Conservation (phyloP, 768 basidiomycete genomes). For the Hygrocybe punicea region DNA sequence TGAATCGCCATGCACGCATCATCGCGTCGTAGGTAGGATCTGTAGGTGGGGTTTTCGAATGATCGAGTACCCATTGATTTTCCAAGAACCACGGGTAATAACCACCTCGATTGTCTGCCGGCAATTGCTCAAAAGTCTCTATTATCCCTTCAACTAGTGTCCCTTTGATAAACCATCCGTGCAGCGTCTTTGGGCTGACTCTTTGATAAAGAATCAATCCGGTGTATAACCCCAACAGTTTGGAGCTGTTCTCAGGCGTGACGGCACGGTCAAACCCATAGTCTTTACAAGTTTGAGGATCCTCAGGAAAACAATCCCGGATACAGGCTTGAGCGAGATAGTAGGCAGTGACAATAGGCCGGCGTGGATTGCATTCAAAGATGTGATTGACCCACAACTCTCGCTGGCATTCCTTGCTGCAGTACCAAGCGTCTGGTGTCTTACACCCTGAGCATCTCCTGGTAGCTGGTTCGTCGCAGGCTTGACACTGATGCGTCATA, state of each 20-base stretch:
- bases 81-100: slow-evolving; percentile 39
- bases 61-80: slow-evolving; percentile 31
- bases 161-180: slow-evolving; percentile 32
- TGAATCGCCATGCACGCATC: slow-evolving; percentile 13
- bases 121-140: slow-evolving; percentile 22
- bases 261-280: slow-evolving; percentile 34
- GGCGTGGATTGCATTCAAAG: slow-evolving; percentile 28
- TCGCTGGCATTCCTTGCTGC: slow-evolving; percentile 30
- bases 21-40: background rate
- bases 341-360: slow-evolving; percentile 31
- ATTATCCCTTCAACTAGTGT: slow-evolving; percentile 35
- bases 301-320: slow-evolving; percentile 25
- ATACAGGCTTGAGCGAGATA: slow-evolving; percentile 29
- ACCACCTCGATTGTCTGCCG: slow-evolving; percentile 20
- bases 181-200: slow-evolving; percentile 26
- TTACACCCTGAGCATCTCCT: too few species aligned
- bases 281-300: slow-evolving; percentile 32
- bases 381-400: slow-evolving; percentile 31
- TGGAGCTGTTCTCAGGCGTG: slow-evolving; percentile 10
- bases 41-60: background rate
- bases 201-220: slow-evolving; percentile 23
- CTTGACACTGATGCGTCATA: too few species aligned
- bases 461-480: too few species aligned
- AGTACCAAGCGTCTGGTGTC: too few species aligned
- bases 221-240: slow-evolving; percentile 32